A percentile compares a stretch with the other conserved stretches of the same genome.
Conservation (phyloP, 768 basidiomycete species). For the Scleroderma citrinum region DNA sequence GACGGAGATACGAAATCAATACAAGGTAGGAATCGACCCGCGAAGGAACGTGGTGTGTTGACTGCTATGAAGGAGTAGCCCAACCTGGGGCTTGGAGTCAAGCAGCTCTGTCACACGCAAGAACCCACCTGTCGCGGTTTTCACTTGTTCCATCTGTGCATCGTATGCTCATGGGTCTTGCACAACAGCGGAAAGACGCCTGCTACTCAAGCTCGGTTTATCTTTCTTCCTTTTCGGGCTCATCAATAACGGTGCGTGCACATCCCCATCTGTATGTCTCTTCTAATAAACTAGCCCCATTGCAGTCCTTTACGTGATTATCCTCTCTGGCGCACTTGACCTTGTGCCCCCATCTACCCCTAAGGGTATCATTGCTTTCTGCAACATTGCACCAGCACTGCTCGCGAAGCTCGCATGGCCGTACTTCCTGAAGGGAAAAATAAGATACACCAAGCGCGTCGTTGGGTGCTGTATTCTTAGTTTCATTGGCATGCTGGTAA, state of each 20-base stretch:
- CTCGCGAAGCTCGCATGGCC: constrained; percentile 90
- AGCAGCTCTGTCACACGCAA: not conserved
- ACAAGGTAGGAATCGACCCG: constrained; percentile 15
- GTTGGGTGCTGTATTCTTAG: constrained; percentile 70
- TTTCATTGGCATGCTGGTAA: constrained; percentile 81
- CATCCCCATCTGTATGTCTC: not conserved
- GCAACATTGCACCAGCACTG: constrained; percentile 88
- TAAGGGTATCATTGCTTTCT: constrained; percentile 91
- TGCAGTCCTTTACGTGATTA: constrained; percentile 90
- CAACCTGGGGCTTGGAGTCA: constrained; percentile 3
- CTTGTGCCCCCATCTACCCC: constrained; percentile 88
- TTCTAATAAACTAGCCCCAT: not conserved
- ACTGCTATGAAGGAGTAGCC: constrained; percentile 18
- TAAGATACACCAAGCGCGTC: constrained; percentile 74
- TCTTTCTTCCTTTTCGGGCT: constrained; percentile 92
- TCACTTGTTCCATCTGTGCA: constrained; percentile 1
- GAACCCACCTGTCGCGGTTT: constrained; percentile 17
- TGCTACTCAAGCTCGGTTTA: constrained; percentile 33
- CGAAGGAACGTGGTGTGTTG: constrained; percentile 18
- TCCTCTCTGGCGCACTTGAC: constrained; percentile 92
- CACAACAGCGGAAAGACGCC: constrained; percentile 17
- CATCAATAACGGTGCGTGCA: constrained; percentile 74
- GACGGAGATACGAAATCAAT: constrained; percentile 9
- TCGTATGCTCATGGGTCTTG: constrained; percentile 11
- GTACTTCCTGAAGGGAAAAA: constrained; percentile 79